Conservation (phyloP, 768 basidiomycete genomes). For the Cubamyces sp. region DNA sequence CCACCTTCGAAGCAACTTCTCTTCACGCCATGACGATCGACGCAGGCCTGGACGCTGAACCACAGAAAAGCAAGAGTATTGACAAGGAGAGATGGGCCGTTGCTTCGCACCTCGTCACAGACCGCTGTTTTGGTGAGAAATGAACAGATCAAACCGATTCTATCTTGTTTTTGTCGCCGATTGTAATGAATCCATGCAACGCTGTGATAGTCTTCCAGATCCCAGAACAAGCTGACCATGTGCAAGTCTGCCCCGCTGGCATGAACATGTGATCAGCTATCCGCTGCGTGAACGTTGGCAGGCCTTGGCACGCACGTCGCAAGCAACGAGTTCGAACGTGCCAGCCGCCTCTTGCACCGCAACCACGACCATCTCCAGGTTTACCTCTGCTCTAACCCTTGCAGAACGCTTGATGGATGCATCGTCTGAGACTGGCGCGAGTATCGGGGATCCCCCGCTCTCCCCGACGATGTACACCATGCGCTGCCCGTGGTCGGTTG, state of each 20-base stretch:
- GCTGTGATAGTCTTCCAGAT: no score
- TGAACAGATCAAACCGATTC: no score
- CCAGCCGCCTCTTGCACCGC: background rate
- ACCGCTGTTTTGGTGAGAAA: no score
- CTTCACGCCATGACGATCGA: background rate
- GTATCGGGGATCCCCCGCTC: background rate
- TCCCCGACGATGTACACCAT: slow-evolving; percentile 7
- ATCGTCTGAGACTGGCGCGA: background rate
- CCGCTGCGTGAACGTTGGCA: background rate
- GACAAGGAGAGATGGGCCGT: no score
- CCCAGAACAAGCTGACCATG: no score
- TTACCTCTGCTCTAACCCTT: background rate
- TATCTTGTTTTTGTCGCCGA: no score
- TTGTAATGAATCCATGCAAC: no score
- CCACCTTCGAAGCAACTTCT: slow-evolving; percentile 7
- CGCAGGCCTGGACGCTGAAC: no score
- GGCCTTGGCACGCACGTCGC: background rate
- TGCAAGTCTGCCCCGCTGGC: no score
- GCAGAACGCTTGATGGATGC: background rate
- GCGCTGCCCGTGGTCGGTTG: slow-evolving; percentile 11
- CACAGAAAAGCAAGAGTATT: no score
- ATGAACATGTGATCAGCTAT: no score
- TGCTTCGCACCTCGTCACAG: no score
- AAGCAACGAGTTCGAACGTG: slow-evolving; percentile 3
- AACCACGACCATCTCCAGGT: background rate